phyloP scores from a whole-genome alignment of 257 asterid genomes.

The Fraxinus anomala region DNA sequence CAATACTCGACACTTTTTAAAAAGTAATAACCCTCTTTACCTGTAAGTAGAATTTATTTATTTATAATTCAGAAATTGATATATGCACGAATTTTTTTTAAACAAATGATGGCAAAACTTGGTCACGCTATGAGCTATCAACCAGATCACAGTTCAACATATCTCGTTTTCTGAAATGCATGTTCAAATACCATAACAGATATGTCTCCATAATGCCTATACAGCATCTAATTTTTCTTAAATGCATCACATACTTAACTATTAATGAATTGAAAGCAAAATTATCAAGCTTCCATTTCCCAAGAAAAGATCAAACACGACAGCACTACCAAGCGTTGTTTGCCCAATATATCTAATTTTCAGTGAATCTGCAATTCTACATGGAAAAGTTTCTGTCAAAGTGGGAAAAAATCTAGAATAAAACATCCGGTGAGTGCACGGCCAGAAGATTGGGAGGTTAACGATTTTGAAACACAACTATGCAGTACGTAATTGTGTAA shows the following conservation, averaged over 20 bases:
- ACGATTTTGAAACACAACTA: no score
- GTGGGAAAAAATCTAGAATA: background rate
- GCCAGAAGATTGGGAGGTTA: background rate
- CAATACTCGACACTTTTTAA: no score
- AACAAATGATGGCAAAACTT: no score
- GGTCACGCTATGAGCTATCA: no score
- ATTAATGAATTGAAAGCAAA: slow-evolving; percentile 12
- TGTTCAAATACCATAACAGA: background rate
- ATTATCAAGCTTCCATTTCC: slow-evolving; percentile 85
- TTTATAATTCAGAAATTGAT: no score
- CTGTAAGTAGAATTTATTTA: no score
- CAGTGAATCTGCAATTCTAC: slow-evolving; percentile 63
- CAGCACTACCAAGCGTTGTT: slow-evolving; percentile 53
- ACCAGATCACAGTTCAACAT: no score
- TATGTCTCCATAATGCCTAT: slow-evolving; percentile 2
- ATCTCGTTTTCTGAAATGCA: no score
- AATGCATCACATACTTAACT: slow-evolving; percentile 21
- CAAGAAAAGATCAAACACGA: slow-evolving; percentile 74
- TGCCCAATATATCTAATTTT: slow-evolving; percentile 79
- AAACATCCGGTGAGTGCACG: no score
- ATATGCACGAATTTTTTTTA: no score
- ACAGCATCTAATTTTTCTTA: slow-evolving; percentile 14
- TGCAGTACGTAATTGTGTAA: no score
- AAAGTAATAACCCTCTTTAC: no score
- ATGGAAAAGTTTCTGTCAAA: slow-evolving; percentile 4